Conservation (phyloP, 2,329 filamentous ascomycete genomes). For the Fusarium burgessii region DNA sequence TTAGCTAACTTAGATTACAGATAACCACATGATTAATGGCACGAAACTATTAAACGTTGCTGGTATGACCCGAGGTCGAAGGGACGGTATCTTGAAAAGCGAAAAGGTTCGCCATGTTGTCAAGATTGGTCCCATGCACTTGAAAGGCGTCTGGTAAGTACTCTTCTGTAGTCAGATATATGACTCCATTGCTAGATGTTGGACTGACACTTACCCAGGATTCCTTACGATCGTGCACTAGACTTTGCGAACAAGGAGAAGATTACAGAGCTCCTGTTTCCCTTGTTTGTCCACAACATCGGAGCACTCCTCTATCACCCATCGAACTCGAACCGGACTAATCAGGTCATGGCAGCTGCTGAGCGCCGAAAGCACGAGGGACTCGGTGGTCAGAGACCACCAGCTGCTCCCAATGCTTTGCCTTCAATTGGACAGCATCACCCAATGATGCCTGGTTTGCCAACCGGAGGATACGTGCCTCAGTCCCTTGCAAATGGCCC, state of each 20-base stretch:
- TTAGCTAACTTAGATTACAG: conserved; percentile 58
- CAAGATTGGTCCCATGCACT: conserved; percentile 98
- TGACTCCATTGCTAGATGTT: conserved; percentile 2
- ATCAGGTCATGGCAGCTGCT: conserved; percentile 87
- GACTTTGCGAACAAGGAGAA: conserved; percentile 99
- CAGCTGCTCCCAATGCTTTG: conserved; percentile 64
- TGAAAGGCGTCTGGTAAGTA: conserved; percentile 95
- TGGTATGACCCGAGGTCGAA: conserved; percentile 94
- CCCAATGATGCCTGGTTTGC: conserved; percentile 30
- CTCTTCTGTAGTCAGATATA: conserved; percentile 17
- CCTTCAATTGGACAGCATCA: conserved; percentile 76
- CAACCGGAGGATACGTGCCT: conserved; percentile 19
- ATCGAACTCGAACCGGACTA: conserved; percentile 84
- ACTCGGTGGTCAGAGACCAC: conserved; percentile 67
- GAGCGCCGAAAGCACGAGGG: conserved; percentile 81
- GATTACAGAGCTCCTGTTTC: conserved; percentile 95
- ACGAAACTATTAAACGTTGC: conserved; percentile 97
- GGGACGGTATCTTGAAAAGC: conserved; percentile 97
- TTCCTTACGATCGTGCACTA: conserved; percentile 95
- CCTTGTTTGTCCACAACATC: conserved; percentile 97
- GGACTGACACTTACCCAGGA: conserved; percentile 69
- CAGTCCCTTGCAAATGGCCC: conserved; percentile 20
- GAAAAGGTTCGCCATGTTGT: conserved; percentile 97
- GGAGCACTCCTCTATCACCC: conserved; percentile 94
- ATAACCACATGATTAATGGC: conserved; percentile 99